A percentile compares a stretch with the other conserved stretches of the same genome.
phyloP scores from a whole-genome alignment of 345 rosid genomes.

The Eucalyptus sp. region DNA sequence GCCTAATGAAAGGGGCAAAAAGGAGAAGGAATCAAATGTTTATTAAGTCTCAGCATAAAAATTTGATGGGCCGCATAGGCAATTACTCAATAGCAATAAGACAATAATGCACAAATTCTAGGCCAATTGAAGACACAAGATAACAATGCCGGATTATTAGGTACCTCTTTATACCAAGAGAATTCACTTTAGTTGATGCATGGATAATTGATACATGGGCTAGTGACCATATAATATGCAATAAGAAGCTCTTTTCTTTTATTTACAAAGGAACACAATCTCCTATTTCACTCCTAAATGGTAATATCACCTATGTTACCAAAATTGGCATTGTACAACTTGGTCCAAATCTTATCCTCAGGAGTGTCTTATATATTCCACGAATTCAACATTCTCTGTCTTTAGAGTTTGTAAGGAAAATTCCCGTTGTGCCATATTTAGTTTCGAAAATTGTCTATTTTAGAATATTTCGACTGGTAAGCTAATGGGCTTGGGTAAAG shows the following conservation, averaged over 20 bases:
- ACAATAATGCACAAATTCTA: no score
- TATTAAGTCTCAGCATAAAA: no score
- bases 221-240: background rate
- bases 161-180: background rate
- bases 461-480: rapidly evolving
- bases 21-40: no score
- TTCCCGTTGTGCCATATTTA: background rate
- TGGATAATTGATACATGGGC: background rate
- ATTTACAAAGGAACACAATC: background rate
- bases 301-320: background rate
- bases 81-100: no score
- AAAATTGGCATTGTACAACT: background rate
- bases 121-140: background rate
- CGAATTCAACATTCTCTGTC: background rate
- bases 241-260: background rate
- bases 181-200: background rate
- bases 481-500: background rate
- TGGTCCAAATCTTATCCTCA: background rate
- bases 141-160: no score
- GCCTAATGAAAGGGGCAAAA: no score
- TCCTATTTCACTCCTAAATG: background rate
- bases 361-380: no score
- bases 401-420: background rate
- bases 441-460: no score
- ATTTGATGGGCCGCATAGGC: no score